Evolutionary conservation across 2,329 filamentous ascomycete genomes (phyloP), one percentile per base, ranked within the genome.

Genomic region (Arthrobotrys megalospora): DNA sequence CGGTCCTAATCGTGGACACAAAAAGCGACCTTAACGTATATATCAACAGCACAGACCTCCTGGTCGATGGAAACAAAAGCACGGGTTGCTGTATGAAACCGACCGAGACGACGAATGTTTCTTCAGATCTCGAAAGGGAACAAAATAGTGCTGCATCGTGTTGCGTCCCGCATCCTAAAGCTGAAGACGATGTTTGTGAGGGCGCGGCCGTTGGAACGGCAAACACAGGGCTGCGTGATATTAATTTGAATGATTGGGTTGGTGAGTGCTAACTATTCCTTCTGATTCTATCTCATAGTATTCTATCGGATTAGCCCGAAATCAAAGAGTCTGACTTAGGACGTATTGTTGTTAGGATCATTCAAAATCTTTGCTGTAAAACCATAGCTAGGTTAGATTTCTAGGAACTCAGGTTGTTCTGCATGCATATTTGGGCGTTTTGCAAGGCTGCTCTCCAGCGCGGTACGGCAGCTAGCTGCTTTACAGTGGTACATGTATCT

Each of bases 321-420:
- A 2, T 28, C 24, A 28, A 5, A 2, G 2, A 28, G 24, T 28
- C 24, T 62, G 11, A 48, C n/a, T 14, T 1, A 32, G 3, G n/a
- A 14, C 24, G 19, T 34, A 11, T 16, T 32, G 0, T 5, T 24
- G 10, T 5, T 6, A 76, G 71, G 71, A 12, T 76, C 71, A 5
- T 76, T 67, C 34, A 76, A 68, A 47, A 68, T 76, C n/a, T 76
- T 68, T 36, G 71, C 71, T 21, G 32, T 76, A 43, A 76, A 76
- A 32, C 21, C 14, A 1, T 47, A 43, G 38, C 38, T n/a, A n/a
- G n/a, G n/a, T n/a, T n/a, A n/a, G n/a, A n/a, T n/a, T n/a, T n/a
- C n/a, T n/a, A 28, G 19, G 8, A 3, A 32, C 36, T 38, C 24
- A 5, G 24, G 24, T 28, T 2, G 24, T 28, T 2, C 5, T 28